phyloP scores from a whole-genome alignment of 2,329 filamentous ascomycete genomes.

The Trichoderma sp. region DNA sequence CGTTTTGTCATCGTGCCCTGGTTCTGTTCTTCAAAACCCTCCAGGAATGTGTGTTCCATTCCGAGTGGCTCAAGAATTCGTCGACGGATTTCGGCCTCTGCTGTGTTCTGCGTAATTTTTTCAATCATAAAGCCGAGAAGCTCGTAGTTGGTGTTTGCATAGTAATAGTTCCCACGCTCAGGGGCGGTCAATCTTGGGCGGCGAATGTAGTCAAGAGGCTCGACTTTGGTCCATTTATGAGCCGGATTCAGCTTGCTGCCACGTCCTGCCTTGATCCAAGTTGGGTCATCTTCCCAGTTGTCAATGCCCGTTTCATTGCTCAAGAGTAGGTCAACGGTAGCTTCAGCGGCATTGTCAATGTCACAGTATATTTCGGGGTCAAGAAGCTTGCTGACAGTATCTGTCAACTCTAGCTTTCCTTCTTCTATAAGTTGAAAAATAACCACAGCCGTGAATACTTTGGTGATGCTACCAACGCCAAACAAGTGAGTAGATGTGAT shows the following conservation, averaged over 20 bases:
- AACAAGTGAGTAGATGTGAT: constrained; percentile 17
- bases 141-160: constrained; percentile 22
- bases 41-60: constrained; percentile 18
- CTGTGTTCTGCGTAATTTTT: constrained; percentile 7
- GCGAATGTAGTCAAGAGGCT: constrained; percentile 21
- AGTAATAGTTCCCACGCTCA: constrained; percentile 17
- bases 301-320: constrained; percentile 21
- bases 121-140: constrained; percentile 21
- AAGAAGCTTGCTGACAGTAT: constrained; percentile 15
- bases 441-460: constrained; percentile 21
- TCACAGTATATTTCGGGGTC: constrained; percentile 2
- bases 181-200: constrained; percentile 19
- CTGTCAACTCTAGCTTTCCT: constrained; percentile 17
- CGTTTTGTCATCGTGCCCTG: not conserved
- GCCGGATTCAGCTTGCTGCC: constrained; percentile 16
- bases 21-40: constrained; percentile 18
- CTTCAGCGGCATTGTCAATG: constrained; percentile 18
- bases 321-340: constrained; percentile 9
- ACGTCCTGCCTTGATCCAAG: constrained; percentile 18
- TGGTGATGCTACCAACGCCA: constrained; percentile 23
- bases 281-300: constrained; percentile 22
- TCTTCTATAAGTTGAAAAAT: constrained; percentile 22
- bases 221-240: constrained; percentile 20
- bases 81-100: constrained; percentile 17
- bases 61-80: constrained; percentile 16